These are phyloP conservation scores for Metschnikowia peoriensis DNA, from an alignment of 805 yeast genomes.

Conservation along the genomic window DNA sequence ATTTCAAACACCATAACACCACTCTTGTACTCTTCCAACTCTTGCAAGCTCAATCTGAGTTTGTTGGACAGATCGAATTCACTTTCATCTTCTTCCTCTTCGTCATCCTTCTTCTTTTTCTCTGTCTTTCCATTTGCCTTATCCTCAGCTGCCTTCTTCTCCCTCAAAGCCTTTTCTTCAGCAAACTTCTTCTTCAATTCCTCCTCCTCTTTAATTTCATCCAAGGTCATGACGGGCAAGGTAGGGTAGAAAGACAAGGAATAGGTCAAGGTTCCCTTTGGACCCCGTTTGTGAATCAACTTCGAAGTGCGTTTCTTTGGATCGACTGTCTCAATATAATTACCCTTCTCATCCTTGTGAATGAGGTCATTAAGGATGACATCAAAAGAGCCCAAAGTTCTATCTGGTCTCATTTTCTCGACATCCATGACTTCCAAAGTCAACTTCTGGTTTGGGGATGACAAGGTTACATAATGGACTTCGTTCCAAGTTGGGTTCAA, in stretches of 20 bases:
- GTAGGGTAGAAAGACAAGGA: slow-evolving; percentile 81
- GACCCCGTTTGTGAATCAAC: slow-evolving; percentile 72
- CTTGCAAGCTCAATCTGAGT: slow-evolving; percentile 53
- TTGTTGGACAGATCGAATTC: slow-evolving; percentile 23
- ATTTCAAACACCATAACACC: slow-evolving; percentile 78
- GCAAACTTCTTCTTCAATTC: slow-evolving; percentile 33
- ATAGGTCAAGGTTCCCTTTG: slow-evolving; percentile 78
- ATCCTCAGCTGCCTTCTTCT: slow-evolving; percentile 29
- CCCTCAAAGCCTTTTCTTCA: slow-evolving; percentile 26
- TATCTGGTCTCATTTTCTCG: slow-evolving; percentile 73
- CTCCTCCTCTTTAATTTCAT: slow-evolving; percentile 55
- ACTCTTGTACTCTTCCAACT: slow-evolving; percentile 56
- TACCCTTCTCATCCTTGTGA: slow-evolving; percentile 62
- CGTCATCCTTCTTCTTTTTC: slow-evolving; percentile 37
- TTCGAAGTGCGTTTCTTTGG: slow-evolving; percentile 56
- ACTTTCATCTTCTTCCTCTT: slow-evolving; percentile 33
- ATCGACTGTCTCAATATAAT: slow-evolving; percentile 56
- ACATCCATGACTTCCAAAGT: slow-evolving; percentile 92
- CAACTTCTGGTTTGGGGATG: slow-evolving; percentile 78
- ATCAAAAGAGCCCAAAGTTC: slow-evolving; percentile 82
- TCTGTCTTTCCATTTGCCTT: slow-evolving; percentile 18
- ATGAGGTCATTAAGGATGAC: slow-evolving; percentile 66
- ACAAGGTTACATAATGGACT: slow-evolving; percentile 74
- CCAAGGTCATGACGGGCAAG: slow-evolving; percentile 72
- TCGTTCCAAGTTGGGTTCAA: slow-evolving; percentile 85